A percentile compares a stretch with the other conserved stretches of the same genome.
Evolutionary conservation across 768 basidiomycete species (phyloP).

Genomic region (Russula abietina): DNA sequence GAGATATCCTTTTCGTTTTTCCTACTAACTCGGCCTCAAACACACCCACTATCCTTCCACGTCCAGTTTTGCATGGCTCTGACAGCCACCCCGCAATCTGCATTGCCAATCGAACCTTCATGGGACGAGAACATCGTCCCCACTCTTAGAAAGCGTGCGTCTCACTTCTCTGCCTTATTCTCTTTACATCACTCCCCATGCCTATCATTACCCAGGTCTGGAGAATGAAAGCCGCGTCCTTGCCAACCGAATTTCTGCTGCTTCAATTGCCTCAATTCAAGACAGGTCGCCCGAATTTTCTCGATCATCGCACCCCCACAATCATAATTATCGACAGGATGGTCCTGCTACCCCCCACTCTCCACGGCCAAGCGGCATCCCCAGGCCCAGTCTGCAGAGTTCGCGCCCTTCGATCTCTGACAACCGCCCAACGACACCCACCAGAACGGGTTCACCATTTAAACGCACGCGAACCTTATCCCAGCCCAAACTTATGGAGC

Average conservation of each 20-base stretch:
- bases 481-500: slow-evolving; percentile 47
- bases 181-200: slow-evolving; percentile 16
- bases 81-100: slow-evolving; percentile 37
- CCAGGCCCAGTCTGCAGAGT: slow-evolving; percentile 41
- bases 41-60: neutral
- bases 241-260: slow-evolving; percentile 67
- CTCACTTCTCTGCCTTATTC: slow-evolving; percentile 13
- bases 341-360: slow-evolving; percentile 26
- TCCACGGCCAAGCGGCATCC: slow-evolving; percentile 41
- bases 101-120: slow-evolving; percentile 40
- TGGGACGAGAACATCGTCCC: slow-evolving; percentile 86
- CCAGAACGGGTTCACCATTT: slow-evolving; percentile 22
- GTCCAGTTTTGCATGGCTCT: slow-evolving; percentile 35
- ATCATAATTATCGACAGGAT: slow-evolving; percentile 27
- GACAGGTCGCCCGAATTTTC: slow-evolving; percentile 32
- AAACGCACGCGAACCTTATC: slow-evolving; percentile 62
- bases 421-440: slow-evolving; percentile 21
- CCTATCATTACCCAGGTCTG: slow-evolving; percentile 47
- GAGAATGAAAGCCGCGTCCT: slow-evolving; percentile 76
- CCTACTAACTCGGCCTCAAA: slow-evolving; percentile 3
- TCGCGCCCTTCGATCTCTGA: slow-evolving; percentile 32
- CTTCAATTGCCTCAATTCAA: slow-evolving; percentile 56
- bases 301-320: slow-evolving; percentile 24
- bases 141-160: slow-evolving; percentile 56
- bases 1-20: slow-evolving; percentile 14